These are phyloP conservation scores for Cystoderma amianthinum DNA, from an alignment of 768 basidiomycete species.

Conservation along the genomic window DNA sequence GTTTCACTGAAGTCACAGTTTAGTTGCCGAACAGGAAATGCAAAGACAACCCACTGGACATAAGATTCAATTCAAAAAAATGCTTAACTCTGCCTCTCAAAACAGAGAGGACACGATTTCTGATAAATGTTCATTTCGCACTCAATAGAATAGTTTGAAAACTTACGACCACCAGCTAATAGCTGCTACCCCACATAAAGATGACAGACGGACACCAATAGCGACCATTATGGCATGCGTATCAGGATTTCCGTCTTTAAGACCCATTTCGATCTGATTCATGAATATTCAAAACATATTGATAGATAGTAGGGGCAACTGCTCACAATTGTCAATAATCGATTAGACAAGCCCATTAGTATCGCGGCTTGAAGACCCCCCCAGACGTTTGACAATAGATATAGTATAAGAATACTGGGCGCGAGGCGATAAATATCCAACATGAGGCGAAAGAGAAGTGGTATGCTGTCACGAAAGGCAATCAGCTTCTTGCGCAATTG, in stretches of 20 bases:
- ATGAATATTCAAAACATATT: background rate
- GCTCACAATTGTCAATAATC: constrained; percentile 13
- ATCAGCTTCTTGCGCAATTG: constrained; percentile 5
- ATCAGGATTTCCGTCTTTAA: constrained; percentile 11
- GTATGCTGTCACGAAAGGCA: constrained; percentile 6
- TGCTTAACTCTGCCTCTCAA: constrained; percentile 12
- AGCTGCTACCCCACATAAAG: constrained; percentile 9
- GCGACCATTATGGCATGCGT: constrained; percentile 10
- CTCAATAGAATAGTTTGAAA: background rate
- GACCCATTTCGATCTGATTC: constrained; percentile 13
- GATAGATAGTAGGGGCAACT: too few relatives aligned
- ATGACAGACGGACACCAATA: constrained; percentile 10
- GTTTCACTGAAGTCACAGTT: constrained; percentile 7
- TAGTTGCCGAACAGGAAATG: background rate
- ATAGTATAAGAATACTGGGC: constrained; percentile 13
- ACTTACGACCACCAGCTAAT: constrained; percentile 17
- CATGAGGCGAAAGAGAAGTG: constrained; percentile 12
- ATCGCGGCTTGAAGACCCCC: constrained; percentile 15
- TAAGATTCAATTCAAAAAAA: constrained; percentile 18
- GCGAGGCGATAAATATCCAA: constrained; percentile 15
- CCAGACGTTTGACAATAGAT: constrained; percentile 15
- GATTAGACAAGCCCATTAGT: constrained; percentile 15
- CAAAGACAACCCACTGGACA: constrained; percentile 13
- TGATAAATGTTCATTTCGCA: constrained; percentile 5
- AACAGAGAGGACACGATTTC: background rate